Conservation (phyloP, 75 land plant genomes). For the Pinus tabuliformis region DNA sequence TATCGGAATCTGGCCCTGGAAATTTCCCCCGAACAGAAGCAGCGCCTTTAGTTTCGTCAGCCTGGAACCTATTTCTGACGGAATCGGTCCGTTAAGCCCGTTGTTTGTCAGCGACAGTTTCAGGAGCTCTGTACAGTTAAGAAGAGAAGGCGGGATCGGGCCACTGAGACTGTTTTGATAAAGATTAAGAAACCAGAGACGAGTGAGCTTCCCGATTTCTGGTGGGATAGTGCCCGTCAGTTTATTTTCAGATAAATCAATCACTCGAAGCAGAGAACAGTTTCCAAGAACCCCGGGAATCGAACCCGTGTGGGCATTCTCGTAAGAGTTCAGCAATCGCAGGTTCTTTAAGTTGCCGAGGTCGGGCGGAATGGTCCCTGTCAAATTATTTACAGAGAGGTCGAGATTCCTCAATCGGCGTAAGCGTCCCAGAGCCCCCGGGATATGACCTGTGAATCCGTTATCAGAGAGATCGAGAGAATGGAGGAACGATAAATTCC, state of each 20-base stretch:
- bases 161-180: constrained; percentile 24
- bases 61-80: constrained; percentile 20
- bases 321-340: constrained; percentile 22
- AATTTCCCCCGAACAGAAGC: constrained; percentile 21
- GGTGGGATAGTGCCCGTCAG: constrained; percentile 23
- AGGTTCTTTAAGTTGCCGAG: constrained; percentile 23
- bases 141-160: constrained; percentile 21
- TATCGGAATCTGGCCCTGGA: constrained; percentile 53
- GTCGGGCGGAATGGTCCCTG: constrained; percentile 30
- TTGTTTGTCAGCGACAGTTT: constrained; percentile 52
- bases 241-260: constrained; percentile 33
- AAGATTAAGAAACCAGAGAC: constrained; percentile 19
- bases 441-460: constrained; percentile 29
- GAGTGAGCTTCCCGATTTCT: constrained; percentile 18
- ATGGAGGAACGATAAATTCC: constrained; percentile 18
- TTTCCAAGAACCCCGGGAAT: constrained; percentile 33
- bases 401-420: constrained; percentile 19
- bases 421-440: constrained; percentile 24
- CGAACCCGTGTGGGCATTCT: constrained; percentile 27
- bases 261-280: constrained; percentile 15
- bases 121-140: constrained; percentile 22
- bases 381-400: constrained; percentile 22
- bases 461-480: constrained; percentile 36
- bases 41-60: constrained; percentile 30
- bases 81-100: constrained; percentile 51